Evolutionary conservation across 495 filamentous ascomycete genomes (phyloP).

Genomic region (Usnea hakonensis): DNA sequence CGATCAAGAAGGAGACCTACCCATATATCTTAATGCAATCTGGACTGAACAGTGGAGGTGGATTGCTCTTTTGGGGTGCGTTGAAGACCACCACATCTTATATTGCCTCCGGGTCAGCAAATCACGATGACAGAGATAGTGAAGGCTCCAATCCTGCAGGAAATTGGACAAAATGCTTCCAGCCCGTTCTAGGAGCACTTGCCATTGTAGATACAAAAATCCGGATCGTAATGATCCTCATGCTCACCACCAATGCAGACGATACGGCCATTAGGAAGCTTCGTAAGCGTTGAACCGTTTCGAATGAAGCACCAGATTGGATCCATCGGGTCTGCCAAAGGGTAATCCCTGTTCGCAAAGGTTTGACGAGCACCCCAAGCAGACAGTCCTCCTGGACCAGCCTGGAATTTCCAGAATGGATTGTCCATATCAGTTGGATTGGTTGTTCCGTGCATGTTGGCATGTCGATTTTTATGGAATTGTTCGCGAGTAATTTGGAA

Average conservation of each 20-base stretch:
- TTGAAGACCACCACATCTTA: not conserved
- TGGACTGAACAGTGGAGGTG: not conserved
- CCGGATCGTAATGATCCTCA: not conserved
- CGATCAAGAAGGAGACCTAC: not conserved
- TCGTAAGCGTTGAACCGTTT: not conserved
- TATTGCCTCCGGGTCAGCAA: not conserved
- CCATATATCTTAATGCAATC: not conserved
- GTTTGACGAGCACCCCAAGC: not conserved
- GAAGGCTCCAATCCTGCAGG: not conserved
- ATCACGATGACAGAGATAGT: not conserved
- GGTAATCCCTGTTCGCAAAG: not conserved
- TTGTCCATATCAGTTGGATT: not conserved
- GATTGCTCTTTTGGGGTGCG: not conserved
- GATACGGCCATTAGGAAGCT: not conserved
- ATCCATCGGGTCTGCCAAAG: not conserved
- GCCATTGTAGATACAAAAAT: not conserved
- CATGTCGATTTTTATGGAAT: not conserved
- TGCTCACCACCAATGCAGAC: not conserved
- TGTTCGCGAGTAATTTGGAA: not conserved
- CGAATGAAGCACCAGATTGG: not conserved
- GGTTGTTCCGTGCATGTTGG: not conserved
- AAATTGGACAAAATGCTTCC: not conserved
- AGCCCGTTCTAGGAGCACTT: not conserved
- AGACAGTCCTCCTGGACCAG: not conserved
- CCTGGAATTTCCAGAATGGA: not conserved